These are phyloP conservation scores for Boechera retrofracta DNA, from an alignment of 345 rosid genomes.

Conservation along the genomic window DNA sequence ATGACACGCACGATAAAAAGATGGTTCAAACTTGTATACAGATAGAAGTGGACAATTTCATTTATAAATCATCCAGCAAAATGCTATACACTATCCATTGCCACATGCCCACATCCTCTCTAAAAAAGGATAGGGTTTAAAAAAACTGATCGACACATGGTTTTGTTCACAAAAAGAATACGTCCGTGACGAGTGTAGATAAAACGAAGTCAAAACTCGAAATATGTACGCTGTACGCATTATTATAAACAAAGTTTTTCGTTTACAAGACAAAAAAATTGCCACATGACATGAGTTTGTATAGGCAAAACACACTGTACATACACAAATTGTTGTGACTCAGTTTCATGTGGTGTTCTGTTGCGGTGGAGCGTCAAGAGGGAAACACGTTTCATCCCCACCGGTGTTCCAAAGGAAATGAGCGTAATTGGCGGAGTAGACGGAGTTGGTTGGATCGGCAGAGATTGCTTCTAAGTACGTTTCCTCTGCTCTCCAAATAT, in stretches of 20 bases:
- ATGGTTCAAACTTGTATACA: background rate
- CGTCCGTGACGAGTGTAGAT: constrained; percentile 25
- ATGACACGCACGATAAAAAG: background rate
- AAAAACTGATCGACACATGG: constrained; percentile 24
- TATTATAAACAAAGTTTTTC: constrained; percentile 5
- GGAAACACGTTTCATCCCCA: constrained; percentile 95
- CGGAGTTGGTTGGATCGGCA: constrained; percentile 73
- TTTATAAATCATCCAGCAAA: background rate
- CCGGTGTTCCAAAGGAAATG: constrained; percentile 97
- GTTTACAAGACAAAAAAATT: constrained; percentile 32
- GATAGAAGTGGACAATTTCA: background rate
- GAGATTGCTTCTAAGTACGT: constrained; percentile 82
- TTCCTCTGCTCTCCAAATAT: constrained; percentile 93
- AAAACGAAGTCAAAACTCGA: background rate
- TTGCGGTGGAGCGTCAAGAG: constrained; percentile 54
- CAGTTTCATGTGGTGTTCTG: constrained; percentile 30
- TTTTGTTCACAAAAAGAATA: constrained; percentile 11
- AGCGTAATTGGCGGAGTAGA: constrained; percentile 80
- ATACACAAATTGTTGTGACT: constrained; percentile 19
- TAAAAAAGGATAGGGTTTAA: background rate
- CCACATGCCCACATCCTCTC: background rate
- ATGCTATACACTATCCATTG: background rate
- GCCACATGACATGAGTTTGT: constrained; percentile 40
- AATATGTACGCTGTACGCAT: constrained; percentile 12
- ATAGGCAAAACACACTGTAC: constrained; percentile 32